Percentiles rank a stretch among this genome's conserved stretches.
phyloP scores from a whole-genome alignment of 2,329 filamentous ascomycete species.

The Zasmidium citrigriseum region DNA sequence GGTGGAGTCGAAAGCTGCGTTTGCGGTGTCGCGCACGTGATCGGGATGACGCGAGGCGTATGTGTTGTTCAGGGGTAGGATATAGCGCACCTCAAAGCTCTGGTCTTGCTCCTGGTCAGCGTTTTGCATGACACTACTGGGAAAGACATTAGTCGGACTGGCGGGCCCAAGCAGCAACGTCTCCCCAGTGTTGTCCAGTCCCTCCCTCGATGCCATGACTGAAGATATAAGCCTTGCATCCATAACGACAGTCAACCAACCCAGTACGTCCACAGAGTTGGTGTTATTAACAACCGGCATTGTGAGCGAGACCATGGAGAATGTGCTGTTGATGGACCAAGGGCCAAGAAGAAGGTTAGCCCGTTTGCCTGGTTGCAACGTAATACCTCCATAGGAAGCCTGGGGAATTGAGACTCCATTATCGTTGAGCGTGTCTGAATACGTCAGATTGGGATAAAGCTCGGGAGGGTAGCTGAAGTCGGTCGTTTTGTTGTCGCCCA shows the following conservation, averaged over 20 bases:
- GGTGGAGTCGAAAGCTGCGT: constrained; percentile 58
- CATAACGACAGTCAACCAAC: constrained; percentile 81
- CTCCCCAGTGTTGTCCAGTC: constrained; percentile 68
- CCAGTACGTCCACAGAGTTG: constrained; percentile 65
- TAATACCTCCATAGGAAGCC: constrained; percentile 44
- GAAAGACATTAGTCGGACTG: constrained; percentile 61
- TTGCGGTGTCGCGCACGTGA: constrained; percentile 40
- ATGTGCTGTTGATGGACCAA: constrained; percentile 68
- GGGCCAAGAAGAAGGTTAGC: constrained; percentile 75
- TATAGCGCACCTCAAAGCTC: constrained; percentile 31
- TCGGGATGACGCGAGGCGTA: constrained; percentile 30
- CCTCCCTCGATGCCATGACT: constrained; percentile 65
- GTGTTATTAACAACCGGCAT: constrained; percentile 73
- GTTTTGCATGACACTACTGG: constrained; percentile 33
- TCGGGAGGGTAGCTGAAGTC: constrained; percentile 66
- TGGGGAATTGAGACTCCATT: constrained; percentile 35
- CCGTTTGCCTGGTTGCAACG: constrained; percentile 41
- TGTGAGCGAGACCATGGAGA: constrained; percentile 78
- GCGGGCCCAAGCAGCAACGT: constrained; percentile 71
- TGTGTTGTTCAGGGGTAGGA: constrained; percentile 29
- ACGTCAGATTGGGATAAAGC: constrained; percentile 80
- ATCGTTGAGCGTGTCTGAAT: constrained; percentile 35
- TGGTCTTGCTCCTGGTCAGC: constrained; percentile 26
- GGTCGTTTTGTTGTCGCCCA: constrained; percentile 59
- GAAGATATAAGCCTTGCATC: constrained; percentile 65